phyloP scores from a whole-genome alignment of 2,329 filamentous ascomycete species.

The Apiospora saccharicola region DNA sequence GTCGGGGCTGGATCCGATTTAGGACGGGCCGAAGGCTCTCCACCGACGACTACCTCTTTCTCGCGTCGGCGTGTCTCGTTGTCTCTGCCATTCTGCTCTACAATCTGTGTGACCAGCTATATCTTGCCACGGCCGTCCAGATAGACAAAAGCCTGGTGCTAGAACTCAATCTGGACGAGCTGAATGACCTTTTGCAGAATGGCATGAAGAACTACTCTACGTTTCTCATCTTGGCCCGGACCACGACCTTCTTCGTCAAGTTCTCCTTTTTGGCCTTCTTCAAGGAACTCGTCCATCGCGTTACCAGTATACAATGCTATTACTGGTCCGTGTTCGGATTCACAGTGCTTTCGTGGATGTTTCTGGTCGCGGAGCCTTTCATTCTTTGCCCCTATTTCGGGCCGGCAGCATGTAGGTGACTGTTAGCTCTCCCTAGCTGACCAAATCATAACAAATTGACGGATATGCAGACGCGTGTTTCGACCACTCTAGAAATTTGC shows the following conservation, averaged over 20 bases:
- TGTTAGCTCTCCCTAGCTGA: background rate
- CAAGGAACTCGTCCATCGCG: slow-evolving; percentile 32
- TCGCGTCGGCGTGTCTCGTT: slow-evolving; percentile 12
- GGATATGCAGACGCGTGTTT: slow-evolving; percentile 30
- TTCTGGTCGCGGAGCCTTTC: slow-evolving; percentile 33
- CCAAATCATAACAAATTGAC: background rate
- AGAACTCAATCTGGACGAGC: background rate
- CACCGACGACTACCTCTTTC: slow-evolving; percentile 8
- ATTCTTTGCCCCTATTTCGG: slow-evolving; percentile 35
- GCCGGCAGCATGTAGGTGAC: slow-evolving; percentile 29
- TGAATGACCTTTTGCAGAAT: background rate
- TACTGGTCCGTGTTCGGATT: slow-evolving; percentile 34
- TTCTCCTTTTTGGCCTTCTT: slow-evolving; percentile 35
- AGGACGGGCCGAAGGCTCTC: background rate
- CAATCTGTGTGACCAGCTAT: slow-evolving; percentile 5
- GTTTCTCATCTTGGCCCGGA: slow-evolving; percentile 34
- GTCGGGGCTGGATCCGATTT: background rate
- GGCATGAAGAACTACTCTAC: slow-evolving; percentile 10
- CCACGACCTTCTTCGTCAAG: slow-evolving; percentile 34
- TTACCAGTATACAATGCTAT: slow-evolving; percentile 33
- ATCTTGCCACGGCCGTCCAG: background rate
- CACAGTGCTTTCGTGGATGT: slow-evolving; percentile 31
- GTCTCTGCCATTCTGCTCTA: slow-evolving; percentile 5
- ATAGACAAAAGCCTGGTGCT: background rate
- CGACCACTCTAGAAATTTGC: background rate